phyloP scores from a whole-genome alignment of 73 alveolate species.

The Tetrahymena malaccensis region DNA sequence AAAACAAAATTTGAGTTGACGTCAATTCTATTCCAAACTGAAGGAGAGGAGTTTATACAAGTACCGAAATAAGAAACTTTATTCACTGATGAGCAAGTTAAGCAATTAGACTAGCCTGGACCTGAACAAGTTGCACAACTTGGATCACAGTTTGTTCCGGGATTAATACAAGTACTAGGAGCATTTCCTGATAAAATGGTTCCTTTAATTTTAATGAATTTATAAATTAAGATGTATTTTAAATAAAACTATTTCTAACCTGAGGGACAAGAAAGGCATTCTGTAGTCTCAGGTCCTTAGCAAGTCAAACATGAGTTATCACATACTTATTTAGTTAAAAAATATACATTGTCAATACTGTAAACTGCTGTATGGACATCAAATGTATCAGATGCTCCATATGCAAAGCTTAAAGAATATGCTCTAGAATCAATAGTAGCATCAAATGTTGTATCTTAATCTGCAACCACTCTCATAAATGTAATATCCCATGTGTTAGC shows the following conservation, averaged over 20 bases:
- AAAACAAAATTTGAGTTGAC: neutral
- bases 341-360: neutral
- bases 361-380: neutral
- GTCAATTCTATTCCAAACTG: neutral
- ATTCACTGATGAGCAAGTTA: neutral
- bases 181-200: neutral
- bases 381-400: neutral
- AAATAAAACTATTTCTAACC: neutral
- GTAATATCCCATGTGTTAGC: neutral
- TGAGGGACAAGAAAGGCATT: neutral
- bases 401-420: neutral
- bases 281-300: neutral
- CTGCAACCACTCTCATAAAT: neutral
- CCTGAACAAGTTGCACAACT: neutral
- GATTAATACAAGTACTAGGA: neutral
- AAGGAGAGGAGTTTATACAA: neutral
- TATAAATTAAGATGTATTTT: neutral
- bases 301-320: neutral
- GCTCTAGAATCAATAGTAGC: neutral
- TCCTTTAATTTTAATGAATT: neutral
- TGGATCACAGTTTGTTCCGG: neutral
- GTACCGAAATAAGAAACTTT: neutral
- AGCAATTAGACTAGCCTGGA: neutral
- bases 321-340: neutral
- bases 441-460: neutral